phyloP scores from a whole-genome alignment of 805 yeast genomes.

The Diddensiella santjacobensis region DNA sequence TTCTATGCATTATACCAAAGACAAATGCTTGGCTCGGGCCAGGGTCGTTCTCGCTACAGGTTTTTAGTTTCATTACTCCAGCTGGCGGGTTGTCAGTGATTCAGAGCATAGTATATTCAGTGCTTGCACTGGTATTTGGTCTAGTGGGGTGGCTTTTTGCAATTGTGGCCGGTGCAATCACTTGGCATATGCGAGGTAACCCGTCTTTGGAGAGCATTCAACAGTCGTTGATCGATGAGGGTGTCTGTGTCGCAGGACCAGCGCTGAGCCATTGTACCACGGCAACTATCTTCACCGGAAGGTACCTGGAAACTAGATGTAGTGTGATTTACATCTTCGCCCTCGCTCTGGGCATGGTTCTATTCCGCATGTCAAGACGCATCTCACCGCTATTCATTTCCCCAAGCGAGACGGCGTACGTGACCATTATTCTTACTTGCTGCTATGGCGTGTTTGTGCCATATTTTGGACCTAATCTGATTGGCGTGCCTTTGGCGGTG shows the following conservation, averaged over 20 bases:
- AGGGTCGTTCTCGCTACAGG: conserved; percentile 26
- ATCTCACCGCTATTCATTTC: conserved; percentile 20
- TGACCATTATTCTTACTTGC: conserved; percentile 23
- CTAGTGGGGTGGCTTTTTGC: conserved; percentile 17
- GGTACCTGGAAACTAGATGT: conserved; percentile 20
- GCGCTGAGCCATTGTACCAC: conserved; percentile 20
- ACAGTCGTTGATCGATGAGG: conserved; percentile 16
- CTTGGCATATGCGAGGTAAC: conserved; percentile 25
- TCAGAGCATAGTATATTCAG: conserved; percentile 17
- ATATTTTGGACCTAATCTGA: conserved; percentile 19
- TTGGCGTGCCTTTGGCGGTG: conserved; percentile 13
- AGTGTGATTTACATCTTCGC: conserved; percentile 27
- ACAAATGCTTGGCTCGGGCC: conserved; percentile 27
- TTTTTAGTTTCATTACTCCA: conserved; percentile 26
- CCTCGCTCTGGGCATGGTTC: conserved; percentile 20
- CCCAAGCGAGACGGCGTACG: conserved; percentile 26
- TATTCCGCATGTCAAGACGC: conserved; percentile 20
- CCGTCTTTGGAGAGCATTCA: conserved; percentile 17
- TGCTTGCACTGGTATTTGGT: conserved; percentile 12
- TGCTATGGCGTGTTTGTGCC: conserved; percentile 26
- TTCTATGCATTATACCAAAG: conserved; percentile 20
- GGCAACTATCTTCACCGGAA: conserved; percentile 23
- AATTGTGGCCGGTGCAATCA: conserved; percentile 26
- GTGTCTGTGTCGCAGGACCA: conserved; percentile 22
- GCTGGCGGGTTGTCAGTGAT: conserved; percentile 28